These are phyloP conservation scores for Penicillium sp. DNA, from an alignment of 2,329 filamentous ascomycete species.

Conservation along the genomic window DNA sequence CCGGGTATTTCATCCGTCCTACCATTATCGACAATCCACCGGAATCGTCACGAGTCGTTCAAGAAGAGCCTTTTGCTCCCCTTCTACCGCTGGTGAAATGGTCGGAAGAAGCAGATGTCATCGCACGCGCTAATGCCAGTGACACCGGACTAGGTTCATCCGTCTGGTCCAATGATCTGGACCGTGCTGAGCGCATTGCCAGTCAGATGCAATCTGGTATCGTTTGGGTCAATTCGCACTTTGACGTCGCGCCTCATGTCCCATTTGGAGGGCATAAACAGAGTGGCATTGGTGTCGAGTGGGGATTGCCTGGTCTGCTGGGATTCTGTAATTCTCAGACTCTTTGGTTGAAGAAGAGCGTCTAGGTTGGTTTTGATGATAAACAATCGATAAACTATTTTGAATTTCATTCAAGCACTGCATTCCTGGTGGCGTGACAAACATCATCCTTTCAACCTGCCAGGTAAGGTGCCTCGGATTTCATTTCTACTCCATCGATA, in stretches of 20 bases:
- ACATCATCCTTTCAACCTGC: no score
- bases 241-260: slow-evolving; percentile 25
- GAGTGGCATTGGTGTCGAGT: slow-evolving; percentile 49
- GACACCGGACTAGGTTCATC: slow-evolving; percentile 53
- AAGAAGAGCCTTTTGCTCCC: slow-evolving; percentile 59
- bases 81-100: slow-evolving; percentile 60
- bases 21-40: slow-evolving; percentile 56
- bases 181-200: slow-evolving; percentile 49
- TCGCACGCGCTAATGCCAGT: slow-evolving; percentile 51
- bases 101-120: slow-evolving; percentile 55
- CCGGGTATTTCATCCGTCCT: slow-evolving; percentile 55
- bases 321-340: slow-evolving; percentile 39
- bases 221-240: slow-evolving; percentile 54
- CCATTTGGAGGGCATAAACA: slow-evolving; percentile 50
- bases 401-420: no score
- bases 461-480: no score
- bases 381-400: neutral
- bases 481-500: no score
- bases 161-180: slow-evolving; percentile 52
- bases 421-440: no score
- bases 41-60: slow-evolving; percentile 51
- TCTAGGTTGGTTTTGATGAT: neutral
- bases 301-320: slow-evolving; percentile 38
- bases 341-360: slow-evolving; percentile 26
- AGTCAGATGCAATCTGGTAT: slow-evolving; percentile 52